These are phyloP conservation scores for Pisolithus microcarpus DNA, from an alignment of 768 basidiomycete species.

Conservation along the genomic window DNA sequence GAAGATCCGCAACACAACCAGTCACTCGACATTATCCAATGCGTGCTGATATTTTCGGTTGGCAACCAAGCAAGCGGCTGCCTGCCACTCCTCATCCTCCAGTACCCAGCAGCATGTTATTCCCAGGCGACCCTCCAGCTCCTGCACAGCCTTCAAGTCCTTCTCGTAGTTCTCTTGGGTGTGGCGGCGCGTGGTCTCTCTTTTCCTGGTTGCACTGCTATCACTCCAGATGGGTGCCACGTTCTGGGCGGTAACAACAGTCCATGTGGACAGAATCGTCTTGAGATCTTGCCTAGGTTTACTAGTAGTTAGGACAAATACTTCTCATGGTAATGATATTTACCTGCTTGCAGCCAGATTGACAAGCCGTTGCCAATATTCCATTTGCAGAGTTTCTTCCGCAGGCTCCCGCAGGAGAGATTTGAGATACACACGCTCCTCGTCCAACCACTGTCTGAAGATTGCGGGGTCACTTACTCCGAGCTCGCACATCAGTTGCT, in stretches of 20 bases:
- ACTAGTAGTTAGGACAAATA: too few species aligned
- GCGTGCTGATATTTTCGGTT: constrained; percentile 5
- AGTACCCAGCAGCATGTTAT: neutral
- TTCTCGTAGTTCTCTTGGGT: constrained; percentile 7
- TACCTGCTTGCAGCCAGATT: neutral
- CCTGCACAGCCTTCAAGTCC: constrained; percentile 5
- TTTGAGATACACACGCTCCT: too few species aligned
- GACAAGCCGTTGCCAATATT: constrained; percentile 9
- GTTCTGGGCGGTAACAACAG: too few species aligned
- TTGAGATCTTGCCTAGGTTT: neutral
- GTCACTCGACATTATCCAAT: constrained; percentile 11
- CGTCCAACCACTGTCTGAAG: too few species aligned
- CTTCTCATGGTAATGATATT: neutral
- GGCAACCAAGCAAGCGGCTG: neutral
- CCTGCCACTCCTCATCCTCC: constrained; percentile 5
- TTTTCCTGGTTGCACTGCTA: neutral
- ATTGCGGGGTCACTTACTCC: too few species aligned
- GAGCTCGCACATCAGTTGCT: too few species aligned
- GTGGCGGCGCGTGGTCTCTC: constrained; percentile 8
- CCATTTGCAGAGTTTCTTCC: constrained; percentile 9
- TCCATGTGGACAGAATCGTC: too few species aligned
- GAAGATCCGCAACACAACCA: constrained; percentile 12
- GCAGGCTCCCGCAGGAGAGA: neutral
- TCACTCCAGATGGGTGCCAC: neutral
- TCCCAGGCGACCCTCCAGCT: constrained; percentile 4